These are phyloP conservation scores for Fusarium sp. DNA, from an alignment of 2,329 filamentous ascomycete genomes.

Conservation along the genomic window DNA sequence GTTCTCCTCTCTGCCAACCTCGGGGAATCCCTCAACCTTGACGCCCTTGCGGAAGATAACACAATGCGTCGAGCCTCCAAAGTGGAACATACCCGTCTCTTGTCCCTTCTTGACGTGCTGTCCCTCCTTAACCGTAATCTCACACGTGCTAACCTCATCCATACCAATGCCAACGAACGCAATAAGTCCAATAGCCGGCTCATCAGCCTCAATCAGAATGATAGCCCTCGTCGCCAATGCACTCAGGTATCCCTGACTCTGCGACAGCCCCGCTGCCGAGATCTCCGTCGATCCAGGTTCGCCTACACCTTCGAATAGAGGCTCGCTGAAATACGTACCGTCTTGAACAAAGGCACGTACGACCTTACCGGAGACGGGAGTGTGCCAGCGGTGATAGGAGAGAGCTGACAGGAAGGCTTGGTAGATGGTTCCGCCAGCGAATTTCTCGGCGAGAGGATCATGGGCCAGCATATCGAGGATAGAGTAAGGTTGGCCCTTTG, in stretches of 20 bases:
- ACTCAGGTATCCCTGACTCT: constrained; percentile 72
- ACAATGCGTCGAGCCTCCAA: constrained; percentile 77
- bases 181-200: constrained; percentile 72
- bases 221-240: constrained; percentile 74
- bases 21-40: constrained; percentile 53
- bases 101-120: constrained; percentile 75
- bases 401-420: constrained; percentile 75
- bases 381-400: constrained; percentile 78
- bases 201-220: constrained; percentile 76
- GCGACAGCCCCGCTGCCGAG: constrained; percentile 53
- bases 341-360: constrained; percentile 65
- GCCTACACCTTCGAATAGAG: constrained; percentile 50
- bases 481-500: constrained; percentile 75
- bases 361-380: constrained; percentile 71
- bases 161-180: constrained; percentile 78
- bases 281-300: constrained; percentile 47
- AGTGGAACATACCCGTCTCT: constrained; percentile 81
- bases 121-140: constrained; percentile 73
- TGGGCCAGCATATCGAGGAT: constrained; percentile 69
- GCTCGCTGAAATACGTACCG: constrained; percentile 75
- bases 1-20: constrained; percentile 49
- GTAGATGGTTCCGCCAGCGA: constrained; percentile 72
- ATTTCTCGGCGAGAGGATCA: constrained; percentile 61
- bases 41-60: constrained; percentile 71
- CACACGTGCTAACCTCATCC: constrained; percentile 79